Percentiles rank a stretch among this genome's conserved stretches.
Evolutionary conservation across 352 stramenopile genomes (phyloP).

Genomic region (Plasmopara muralis): DNA sequence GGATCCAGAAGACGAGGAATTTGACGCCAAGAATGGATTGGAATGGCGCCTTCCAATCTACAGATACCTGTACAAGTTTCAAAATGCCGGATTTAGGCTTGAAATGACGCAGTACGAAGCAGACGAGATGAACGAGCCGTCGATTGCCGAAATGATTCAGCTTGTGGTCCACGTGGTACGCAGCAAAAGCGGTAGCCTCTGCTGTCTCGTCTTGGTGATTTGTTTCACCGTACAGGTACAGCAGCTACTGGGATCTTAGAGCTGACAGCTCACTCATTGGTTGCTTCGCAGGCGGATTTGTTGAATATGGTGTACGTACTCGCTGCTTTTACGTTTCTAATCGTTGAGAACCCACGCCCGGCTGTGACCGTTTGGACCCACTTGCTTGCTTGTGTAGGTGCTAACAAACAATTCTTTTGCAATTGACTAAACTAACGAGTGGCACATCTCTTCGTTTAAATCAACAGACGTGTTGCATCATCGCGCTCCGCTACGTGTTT

Average conservation of each 20-base stretch:
- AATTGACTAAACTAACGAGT: background rate
- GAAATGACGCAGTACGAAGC: constrained; percentile 68
- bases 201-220: constrained; percentile 56
- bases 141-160: constrained; percentile 43
- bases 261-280: constrained; percentile 4
- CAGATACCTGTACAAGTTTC: constrained; percentile 50
- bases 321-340: constrained; percentile 57
- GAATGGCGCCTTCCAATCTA: constrained; percentile 65
- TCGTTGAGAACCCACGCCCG: constrained; percentile 69
- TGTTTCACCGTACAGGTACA: constrained; percentile 70
- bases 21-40: constrained; percentile 47
- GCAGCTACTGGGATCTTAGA: background rate
- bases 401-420: background rate
- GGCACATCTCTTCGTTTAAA: background rate
- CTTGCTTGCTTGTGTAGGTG: constrained; percentile 77
- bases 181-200: constrained; percentile 56
- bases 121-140: constrained; percentile 72
- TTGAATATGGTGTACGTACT: constrained; percentile 78
- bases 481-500: constrained; percentile 66
- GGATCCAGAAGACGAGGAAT: constrained; percentile 75
- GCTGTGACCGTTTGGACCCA: constrained; percentile 54
- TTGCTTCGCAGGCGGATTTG: constrained; percentile 47
- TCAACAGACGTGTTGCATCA: constrained; percentile 41
- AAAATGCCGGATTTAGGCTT: constrained; percentile 67
- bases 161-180: constrained; percentile 58